Evolutionary conservation across 2,329 filamentous ascomycete genomes (phyloP).

Genomic region (Penicillium sp.): DNA sequence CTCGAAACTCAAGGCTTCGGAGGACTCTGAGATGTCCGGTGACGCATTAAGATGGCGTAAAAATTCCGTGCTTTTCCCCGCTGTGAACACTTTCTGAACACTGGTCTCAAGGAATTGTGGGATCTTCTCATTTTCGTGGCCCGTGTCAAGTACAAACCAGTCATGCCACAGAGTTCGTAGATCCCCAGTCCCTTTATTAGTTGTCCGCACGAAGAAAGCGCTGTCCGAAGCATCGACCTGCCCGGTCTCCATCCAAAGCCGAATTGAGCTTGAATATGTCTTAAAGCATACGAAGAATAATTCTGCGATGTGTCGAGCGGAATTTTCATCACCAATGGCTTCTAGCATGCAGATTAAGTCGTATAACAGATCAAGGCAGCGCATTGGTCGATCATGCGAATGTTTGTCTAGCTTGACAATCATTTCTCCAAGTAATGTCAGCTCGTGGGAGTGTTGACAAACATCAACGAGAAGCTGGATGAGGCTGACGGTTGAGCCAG

Average conservation of each 20-base stretch:
- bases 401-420: slow-evolving; percentile 54
- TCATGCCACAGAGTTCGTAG: slow-evolving; percentile 69
- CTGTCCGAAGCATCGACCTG: slow-evolving; percentile 62
- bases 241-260: slow-evolving; percentile 79
- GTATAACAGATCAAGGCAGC: slow-evolving; percentile 75
- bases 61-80: slow-evolving; percentile 84
- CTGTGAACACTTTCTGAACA: slow-evolving; percentile 71
- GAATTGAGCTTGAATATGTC: slow-evolving; percentile 75
- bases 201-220: slow-evolving; percentile 70
- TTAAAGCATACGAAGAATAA: slow-evolving; percentile 79
- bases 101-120: slow-evolving; percentile 71
- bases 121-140: slow-evolving; percentile 58
- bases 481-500: slow-evolving; percentile 61
- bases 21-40: slow-evolving; percentile 30
- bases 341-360: slow-evolving; percentile 67
- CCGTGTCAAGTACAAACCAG: slow-evolving; percentile 63
- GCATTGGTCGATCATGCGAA: slow-evolving; percentile 54
- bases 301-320: slow-evolving; percentile 61
- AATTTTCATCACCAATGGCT: slow-evolving; percentile 58
- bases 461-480: slow-evolving; percentile 60
- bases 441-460: slow-evolving; percentile 50
- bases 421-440: slow-evolving; percentile 60
- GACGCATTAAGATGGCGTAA: slow-evolving; percentile 64
- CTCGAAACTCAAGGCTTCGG: slow-evolving; percentile 33
- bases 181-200: slow-evolving; percentile 53